Conservation (phyloP, 2,329 filamentous ascomycete genomes). For the Arthrobotrys iridis region DNA sequence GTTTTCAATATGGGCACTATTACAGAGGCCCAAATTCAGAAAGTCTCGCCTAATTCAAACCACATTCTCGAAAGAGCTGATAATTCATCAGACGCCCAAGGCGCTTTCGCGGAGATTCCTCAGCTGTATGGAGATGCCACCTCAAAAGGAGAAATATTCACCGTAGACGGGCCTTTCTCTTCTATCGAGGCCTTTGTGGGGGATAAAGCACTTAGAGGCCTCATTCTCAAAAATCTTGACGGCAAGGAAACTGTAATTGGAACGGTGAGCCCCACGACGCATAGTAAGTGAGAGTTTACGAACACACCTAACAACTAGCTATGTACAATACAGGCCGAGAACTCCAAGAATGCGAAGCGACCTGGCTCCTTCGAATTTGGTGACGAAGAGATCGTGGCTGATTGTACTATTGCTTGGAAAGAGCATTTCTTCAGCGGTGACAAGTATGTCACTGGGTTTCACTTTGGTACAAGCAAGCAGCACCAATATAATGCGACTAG, state of each 20-base stretch:
- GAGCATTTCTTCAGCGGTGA: slow-evolving; percentile 31
- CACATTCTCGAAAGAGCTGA: neutral
- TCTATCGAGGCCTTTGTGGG: slow-evolving; percentile 41
- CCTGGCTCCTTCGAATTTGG: slow-evolving; percentile 42
- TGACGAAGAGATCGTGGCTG: slow-evolving; percentile 36
- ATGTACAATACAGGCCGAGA: slow-evolving; percentile 11
- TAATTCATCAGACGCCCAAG: slow-evolving; percentile 31
- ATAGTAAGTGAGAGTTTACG: neutral
- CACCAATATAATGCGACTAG: slow-evolving; percentile 38
- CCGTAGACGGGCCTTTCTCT: slow-evolving; percentile 32
- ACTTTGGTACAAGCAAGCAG: slow-evolving; percentile 37
- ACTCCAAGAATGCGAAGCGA: slow-evolving; percentile 31
- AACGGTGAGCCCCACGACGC: slow-evolving; percentile 11
- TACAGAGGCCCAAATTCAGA: slow-evolving; percentile 9
- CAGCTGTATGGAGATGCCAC: slow-evolving; percentile 15
- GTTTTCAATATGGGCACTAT: slow-evolving; percentile 20
- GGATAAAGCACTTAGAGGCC: slow-evolving; percentile 32
- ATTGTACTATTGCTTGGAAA: slow-evolving; percentile 35
- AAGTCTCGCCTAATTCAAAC: neutral
- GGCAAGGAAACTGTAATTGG: slow-evolving; percentile 40
- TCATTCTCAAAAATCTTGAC: slow-evolving; percentile 41
- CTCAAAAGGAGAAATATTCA: slow-evolving; percentile 32
- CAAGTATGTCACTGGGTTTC: slow-evolving; percentile 36
- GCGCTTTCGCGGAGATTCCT: slow-evolving; percentile 37
- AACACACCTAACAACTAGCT: neutral